Evolutionary conservation across 345 rosid species (phyloP).

Genomic region (Zanthoxylum bungeanum): DNA sequence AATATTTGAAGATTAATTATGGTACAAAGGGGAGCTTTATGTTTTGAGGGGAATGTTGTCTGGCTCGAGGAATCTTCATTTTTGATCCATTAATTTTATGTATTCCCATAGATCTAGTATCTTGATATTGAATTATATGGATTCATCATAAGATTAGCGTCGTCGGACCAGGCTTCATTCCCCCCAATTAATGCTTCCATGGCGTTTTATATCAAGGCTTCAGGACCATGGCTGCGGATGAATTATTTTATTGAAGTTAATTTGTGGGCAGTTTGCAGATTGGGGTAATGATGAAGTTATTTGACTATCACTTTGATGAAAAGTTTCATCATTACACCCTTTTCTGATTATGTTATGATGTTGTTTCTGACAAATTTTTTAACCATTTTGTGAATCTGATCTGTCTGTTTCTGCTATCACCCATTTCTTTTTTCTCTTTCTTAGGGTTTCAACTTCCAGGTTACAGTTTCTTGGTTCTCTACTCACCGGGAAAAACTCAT

Average conservation of each 20-base stretch:
- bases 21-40: conserved; percentile 32
- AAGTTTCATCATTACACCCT: conserved; percentile 53
- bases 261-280: too few relatives aligned
- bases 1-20: too few relatives aligned
- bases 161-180: conserved; percentile 99
- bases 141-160: conserved; percentile 35
- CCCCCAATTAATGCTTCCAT: conserved; percentile 75
- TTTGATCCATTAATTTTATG: conserved; percentile 18
- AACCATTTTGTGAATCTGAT: conserved; percentile 35
- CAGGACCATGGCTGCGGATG: conserved; percentile 7
- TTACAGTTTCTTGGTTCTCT: neutral
- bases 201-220: neutral
- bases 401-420: conserved; percentile 39
- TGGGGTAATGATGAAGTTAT: conserved; percentile 60
- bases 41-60: conserved; percentile 96
- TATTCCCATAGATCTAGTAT: conserved; percentile 21
- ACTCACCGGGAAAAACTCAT: neutral
- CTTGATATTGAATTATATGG: conserved; percentile 4
- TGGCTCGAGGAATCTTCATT: conserved; percentile 76
- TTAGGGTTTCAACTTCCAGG: conserved; percentile 30
- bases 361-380: conserved; percentile 24
- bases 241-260: too few relatives aligned
- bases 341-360: conserved; percentile 35
- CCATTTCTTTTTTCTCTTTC: conserved; percentile 6
- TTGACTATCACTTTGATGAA: conserved; percentile 40